Base-by-base conservation (phyloP, 768 basidiomycete species). In the Pleurotus ostreatus region DNA sequence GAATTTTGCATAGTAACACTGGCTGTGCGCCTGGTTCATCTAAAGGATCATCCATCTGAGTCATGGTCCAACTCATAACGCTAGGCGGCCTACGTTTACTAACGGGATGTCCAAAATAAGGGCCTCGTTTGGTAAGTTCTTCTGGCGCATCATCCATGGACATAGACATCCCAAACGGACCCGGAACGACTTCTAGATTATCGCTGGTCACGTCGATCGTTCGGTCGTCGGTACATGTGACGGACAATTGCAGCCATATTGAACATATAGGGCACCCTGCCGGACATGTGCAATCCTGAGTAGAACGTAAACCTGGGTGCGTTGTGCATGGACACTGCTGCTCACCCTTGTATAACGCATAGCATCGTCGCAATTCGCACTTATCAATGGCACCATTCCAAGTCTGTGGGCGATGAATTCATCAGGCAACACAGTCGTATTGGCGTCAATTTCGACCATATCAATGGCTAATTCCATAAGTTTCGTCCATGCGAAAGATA, bases 371-470 rank as follows among this genome's bases (percentile, higher is more conserved):
- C 93, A 95, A 61, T 90, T 91, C 39, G 84, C 77, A 70, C 92
- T 95, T 49, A 88, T 77, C 20, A 99, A 77, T 6, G 97, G 97
- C 25, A 99, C 79, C 84, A 97, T 89, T 20, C 97, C 97, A 26
- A 99, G 78, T 49, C 97, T 84, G 70, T 99, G 97, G 0, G 94
- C 92, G 59, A 99, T 89, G 74, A 94, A 97, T 74, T 99, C 97
- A 71, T 99, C 97, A 2, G 95, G 92, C 18, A 99, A 74, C 3
- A 97, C 95, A 1, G 92, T 86, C 4, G 93, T 94, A 69, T 99
- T 99, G 55, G 81, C 81, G 57, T 88, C 82, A 60, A 98, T 89
- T 70, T 94, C 90, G 9, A 98, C 96, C 72, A 96, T 88, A 75
- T 99, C 97, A 61, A 99, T 98, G 37, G 95, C 97, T 98, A 18